These are phyloP conservation scores for Nothomitra cinnamomea DNA, from an alignment of 2,329 filamentous ascomycete genomes.

Conservation along the genomic window DNA sequence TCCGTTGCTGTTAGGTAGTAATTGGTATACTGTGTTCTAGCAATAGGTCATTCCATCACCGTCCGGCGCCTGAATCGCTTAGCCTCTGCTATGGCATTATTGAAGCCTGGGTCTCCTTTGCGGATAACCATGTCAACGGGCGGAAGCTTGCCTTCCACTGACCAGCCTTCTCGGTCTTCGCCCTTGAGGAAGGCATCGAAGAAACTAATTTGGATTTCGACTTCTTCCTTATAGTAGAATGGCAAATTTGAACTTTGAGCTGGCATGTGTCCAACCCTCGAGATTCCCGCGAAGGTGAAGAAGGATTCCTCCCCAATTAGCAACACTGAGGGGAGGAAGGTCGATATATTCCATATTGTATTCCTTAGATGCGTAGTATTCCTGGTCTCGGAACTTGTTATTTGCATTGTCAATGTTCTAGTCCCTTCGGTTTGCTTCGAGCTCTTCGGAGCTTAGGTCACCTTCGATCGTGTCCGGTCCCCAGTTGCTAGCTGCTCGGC, in stretches of 20 bases:
- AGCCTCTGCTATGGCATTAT: slow-evolving; percentile 40
- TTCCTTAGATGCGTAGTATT: slow-evolving; percentile 48
- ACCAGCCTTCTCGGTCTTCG: slow-evolving; percentile 46
- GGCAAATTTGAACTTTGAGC: slow-evolving; percentile 49
- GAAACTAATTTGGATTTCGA: slow-evolving; percentile 49
- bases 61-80: slow-evolving; percentile 34
- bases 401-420: slow-evolving; percentile 28
- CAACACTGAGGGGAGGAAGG: slow-evolving; percentile 48
- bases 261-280: slow-evolving; percentile 44
- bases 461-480: slow-evolving; percentile 24
- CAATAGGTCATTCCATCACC: slow-evolving; percentile 50
- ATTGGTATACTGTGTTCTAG: slow-evolving; percentile 44
- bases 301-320: slow-evolving; percentile 54
- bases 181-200: slow-evolving; percentile 55
- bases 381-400: slow-evolving; percentile 42
- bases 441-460: slow-evolving; percentile 20
- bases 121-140: slow-evolving; percentile 44
- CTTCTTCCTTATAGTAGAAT: slow-evolving; percentile 54
- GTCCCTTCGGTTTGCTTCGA: slow-evolving; percentile 22
- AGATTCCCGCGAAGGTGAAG: slow-evolving; percentile 54
- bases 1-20: slow-evolving; percentile 38
- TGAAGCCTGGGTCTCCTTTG: slow-evolving; percentile 50
- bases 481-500: slow-evolving; percentile 10
- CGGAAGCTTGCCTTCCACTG: slow-evolving; percentile 36
- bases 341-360: slow-evolving; percentile 48